These are phyloP conservation scores for Eremothecium sinecaudum DNA, from an alignment of 1,139 yeast genomes.

Conservation along the genomic window DNA sequence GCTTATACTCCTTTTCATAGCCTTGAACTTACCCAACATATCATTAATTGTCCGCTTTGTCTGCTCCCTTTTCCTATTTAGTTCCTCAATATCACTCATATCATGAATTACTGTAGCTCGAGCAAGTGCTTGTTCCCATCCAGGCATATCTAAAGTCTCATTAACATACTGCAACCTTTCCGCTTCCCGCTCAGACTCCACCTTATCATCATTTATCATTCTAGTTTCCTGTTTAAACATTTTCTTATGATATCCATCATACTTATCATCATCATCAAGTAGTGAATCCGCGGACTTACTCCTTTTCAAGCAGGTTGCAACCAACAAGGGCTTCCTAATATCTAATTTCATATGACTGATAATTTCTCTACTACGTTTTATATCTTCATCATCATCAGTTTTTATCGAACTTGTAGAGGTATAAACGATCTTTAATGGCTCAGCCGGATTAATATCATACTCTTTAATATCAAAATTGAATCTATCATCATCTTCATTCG, in stretches of 20 bases:
- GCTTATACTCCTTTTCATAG: constrained; percentile 30
- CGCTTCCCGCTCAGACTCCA: constrained; percentile 41
- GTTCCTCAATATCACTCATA: constrained; percentile 39
- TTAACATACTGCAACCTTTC: constrained; percentile 23
- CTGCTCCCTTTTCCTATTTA: constrained; percentile 40
- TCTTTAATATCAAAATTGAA: constrained; percentile 26
- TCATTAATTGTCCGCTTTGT: constrained; percentile 44
- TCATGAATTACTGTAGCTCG: constrained; percentile 47
- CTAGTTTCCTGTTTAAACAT: constrained; percentile 61
- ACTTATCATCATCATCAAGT: constrained; percentile 34
- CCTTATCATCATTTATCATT: constrained; percentile 51
- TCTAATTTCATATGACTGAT: constrained; percentile 19
- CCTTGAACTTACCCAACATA: constrained; percentile 41
- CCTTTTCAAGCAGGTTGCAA: not conserved
- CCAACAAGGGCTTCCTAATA: constrained; percentile 10
- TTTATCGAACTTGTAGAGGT: not conserved
- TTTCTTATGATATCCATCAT: constrained; percentile 44
- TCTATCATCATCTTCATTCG: constrained; percentile 13
- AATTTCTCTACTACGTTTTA: constrained; percentile 7
- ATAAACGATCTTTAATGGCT: constrained; percentile 10
- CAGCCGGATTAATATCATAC: constrained; percentile 17
- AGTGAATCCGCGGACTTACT: not conserved
- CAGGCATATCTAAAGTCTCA: constrained; percentile 39
- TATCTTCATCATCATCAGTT: not conserved
- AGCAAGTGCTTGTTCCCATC: constrained; percentile 48